Evolutionary conservation across 2,329 filamentous ascomycete genomes (phyloP).

Genomic region (Diplodia mutila): DNA sequence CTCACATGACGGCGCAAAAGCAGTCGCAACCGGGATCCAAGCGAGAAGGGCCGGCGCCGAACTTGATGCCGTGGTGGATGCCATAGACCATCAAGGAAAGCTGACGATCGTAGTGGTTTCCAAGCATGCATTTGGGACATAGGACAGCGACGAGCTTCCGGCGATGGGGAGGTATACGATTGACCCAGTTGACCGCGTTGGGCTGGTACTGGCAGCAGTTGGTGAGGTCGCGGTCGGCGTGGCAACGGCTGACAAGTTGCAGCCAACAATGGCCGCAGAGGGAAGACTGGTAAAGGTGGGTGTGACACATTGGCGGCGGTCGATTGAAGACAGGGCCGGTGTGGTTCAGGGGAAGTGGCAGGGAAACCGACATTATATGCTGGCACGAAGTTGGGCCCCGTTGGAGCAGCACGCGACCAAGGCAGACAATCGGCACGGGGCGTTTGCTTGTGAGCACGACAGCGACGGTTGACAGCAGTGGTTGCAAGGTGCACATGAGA

Average conservation of each 20-base stretch:
- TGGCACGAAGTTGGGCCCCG: neutral
- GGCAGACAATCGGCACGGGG: neutral
- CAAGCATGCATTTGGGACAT: conserved; percentile 8
- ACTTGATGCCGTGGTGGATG: conserved; percentile 6
- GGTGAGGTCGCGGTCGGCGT: conserved; percentile 43
- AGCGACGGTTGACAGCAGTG: neutral
- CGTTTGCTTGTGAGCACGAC: neutral
- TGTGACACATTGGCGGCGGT: conserved; percentile 51
- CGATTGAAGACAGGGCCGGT: neutral
- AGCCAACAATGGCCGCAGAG: conserved; percentile 56
- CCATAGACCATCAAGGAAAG: neutral
- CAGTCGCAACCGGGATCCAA: conserved; percentile 1
- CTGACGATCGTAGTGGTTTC: neutral
- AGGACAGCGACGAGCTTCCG: neutral
- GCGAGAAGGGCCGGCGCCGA: conserved; percentile 10
- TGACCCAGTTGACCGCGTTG: conserved; percentile 28
- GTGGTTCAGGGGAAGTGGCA: neutral
- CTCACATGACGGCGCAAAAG: conserved; percentile 12
- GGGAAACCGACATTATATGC: neutral
- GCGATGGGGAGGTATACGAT: conserved; percentile 4
- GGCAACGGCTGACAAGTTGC: conserved; percentile 51
- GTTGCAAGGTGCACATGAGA: no score
- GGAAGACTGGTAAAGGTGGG: conserved; percentile 49
- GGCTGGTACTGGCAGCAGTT: conserved; percentile 46
- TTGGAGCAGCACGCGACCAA: neutral